Percentiles rank a stretch among this genome's conserved stretches.
phyloP scores from a whole-genome alignment of 331 rosid genomes.

The Dryas integrifolia region DNA sequence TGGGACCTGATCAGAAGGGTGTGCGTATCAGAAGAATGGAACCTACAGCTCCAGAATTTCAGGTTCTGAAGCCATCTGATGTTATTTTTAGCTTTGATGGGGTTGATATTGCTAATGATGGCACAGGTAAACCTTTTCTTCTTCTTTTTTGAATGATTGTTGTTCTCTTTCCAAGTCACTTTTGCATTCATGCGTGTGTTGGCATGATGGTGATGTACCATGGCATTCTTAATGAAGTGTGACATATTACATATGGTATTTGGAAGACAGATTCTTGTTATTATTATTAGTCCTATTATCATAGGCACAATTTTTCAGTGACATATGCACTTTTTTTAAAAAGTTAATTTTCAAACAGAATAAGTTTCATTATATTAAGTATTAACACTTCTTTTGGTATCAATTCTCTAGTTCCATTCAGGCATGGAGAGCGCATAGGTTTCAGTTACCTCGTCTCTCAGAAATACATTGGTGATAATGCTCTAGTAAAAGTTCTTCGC shows the following conservation, averaged over 20 bases:
- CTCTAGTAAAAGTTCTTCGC: constrained; percentile 57
- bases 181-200: background rate
- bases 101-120: constrained; percentile 73
- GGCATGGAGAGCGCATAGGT: constrained; percentile 80
- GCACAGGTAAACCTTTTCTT: constrained; percentile 52
- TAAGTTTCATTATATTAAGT: background rate
- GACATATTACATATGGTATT: background rate
- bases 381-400: constrained; percentile 24
- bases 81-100: constrained; percentile 81
- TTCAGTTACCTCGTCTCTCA: constrained; percentile 84
- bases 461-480: constrained; percentile 67
- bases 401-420: constrained; percentile 67
- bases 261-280: background rate
- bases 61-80: constrained; percentile 68
- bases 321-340: background rate
- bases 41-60: constrained; percentile 68
- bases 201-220: background rate
- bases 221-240: background rate
- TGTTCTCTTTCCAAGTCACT: background rate
- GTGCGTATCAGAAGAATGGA: constrained; percentile 75
- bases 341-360: background rate
- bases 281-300: background rate
- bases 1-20: constrained; percentile 72
- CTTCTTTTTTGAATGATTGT: background rate
- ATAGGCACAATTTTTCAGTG: too few relatives aligned